Conservation (phyloP, 331 rosid species). For the Erythrophleum ivorense region DNA sequence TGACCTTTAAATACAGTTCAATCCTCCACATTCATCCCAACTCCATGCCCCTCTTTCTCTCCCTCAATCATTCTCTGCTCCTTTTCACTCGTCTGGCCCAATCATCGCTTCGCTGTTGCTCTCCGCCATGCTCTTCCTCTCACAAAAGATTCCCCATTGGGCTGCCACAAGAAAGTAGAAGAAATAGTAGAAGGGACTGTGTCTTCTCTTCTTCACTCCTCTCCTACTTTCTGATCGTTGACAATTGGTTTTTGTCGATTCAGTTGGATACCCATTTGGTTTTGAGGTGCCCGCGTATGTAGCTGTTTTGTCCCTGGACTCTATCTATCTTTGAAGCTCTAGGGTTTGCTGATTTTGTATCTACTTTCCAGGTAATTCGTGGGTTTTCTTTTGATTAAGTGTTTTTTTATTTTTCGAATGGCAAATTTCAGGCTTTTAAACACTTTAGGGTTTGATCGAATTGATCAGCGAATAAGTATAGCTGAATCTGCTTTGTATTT, state of each 20-base stretch:
- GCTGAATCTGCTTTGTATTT: slow-evolving; percentile 24
- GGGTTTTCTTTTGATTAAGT: slow-evolving; percentile 26
- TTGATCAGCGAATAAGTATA: slow-evolving; percentile 10
- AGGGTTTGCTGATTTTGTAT: slow-evolving; percentile 45
- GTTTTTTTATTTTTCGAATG: slow-evolving; percentile 4
- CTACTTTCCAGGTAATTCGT: slow-evolving; percentile 48
- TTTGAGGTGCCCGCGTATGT: slow-evolving; percentile 12
- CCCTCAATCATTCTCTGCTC: slow-evolving; percentile 72
- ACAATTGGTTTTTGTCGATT: slow-evolving; percentile 15
- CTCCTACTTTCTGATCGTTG: slow-evolving; percentile 22
- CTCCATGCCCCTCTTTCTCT: slow-evolving; percentile 39
- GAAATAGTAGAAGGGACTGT: slow-evolving; percentile 24
- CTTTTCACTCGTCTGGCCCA: slow-evolving; percentile 59
- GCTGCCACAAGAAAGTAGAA: slow-evolving; percentile 37
- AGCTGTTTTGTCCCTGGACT: neutral
- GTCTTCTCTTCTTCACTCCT: slow-evolving; percentile 25
- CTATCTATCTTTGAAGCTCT: slow-evolving; percentile 6
- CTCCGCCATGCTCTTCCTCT: slow-evolving; percentile 40
- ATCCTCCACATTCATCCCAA: slow-evolving; percentile 49
- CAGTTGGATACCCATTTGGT: slow-evolving; percentile 37
- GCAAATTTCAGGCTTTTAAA: slow-evolving; percentile 14
- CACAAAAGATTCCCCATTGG: slow-evolving; percentile 51
- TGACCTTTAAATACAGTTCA: slow-evolving; percentile 65
- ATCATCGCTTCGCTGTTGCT: slow-evolving; percentile 58
- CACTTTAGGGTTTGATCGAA: slow-evolving; percentile 36